Evolutionary conservation across 345 rosid genomes (phyloP).

Genomic region (Punica granatum): DNA sequence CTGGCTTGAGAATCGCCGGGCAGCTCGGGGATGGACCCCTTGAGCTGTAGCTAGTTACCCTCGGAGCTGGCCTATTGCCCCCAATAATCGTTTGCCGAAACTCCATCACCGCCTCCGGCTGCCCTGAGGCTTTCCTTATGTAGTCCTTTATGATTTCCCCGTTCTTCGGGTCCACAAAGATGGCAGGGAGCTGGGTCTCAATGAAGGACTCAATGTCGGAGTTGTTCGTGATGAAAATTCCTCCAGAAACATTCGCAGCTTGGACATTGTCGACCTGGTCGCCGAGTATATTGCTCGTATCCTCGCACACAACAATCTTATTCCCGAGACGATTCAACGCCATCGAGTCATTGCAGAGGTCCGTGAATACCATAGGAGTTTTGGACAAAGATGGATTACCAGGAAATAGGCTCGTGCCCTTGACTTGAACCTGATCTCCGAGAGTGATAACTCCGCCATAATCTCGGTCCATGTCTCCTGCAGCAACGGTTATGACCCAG

Average conservation of each 20-base stretch:
- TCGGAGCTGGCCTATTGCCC: conserved; percentile 28
- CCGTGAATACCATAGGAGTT: conserved; percentile 9
- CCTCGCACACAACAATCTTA: conserved; percentile 12
- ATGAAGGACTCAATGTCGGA: conserved; percentile 8
- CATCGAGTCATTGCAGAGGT: conserved; percentile 3
- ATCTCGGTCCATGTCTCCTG: conserved; percentile 35
- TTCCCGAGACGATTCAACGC: not conserved
- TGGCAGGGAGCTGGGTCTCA: conserved; percentile 9
- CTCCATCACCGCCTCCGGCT: conserved; percentile 29
- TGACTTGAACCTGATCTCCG: conserved; percentile 15
- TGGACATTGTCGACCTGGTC: conserved; percentile 5
- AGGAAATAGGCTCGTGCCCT: conserved; percentile 29
- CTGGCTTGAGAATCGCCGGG: conserved; percentile 47
- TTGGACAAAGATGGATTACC: conserved; percentile 11
- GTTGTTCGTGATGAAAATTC: conserved; percentile 14
- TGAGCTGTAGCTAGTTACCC: conserved; percentile 39
- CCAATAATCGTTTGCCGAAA: conserved; percentile 28
- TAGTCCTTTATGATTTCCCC: conserved; percentile 22
- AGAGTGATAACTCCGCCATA: conserved; percentile 23
- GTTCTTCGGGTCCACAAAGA: conserved; percentile 10
- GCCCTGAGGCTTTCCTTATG: conserved; percentile 16
- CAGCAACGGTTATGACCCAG: conserved; percentile 43
- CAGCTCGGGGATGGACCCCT: conserved; percentile 53
- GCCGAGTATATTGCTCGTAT: not conserved
- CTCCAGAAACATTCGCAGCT: conserved; percentile 7